A percentile compares a stretch with the other conserved stretches of the same genome.
Conservation (phyloP, 306 rosid genomes). For the Vicia sativa region DNA sequence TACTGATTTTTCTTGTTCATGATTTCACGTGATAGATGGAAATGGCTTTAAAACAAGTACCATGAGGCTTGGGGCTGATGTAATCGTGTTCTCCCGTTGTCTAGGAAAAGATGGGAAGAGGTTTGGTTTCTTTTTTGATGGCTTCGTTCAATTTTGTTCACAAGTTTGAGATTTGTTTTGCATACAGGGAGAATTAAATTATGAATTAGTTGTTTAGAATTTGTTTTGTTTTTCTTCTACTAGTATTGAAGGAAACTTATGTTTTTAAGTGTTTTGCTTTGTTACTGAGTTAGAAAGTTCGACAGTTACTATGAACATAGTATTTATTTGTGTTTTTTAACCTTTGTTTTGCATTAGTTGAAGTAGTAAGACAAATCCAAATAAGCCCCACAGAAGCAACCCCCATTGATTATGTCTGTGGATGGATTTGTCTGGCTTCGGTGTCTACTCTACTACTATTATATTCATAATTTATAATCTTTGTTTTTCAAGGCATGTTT, state of each 20-base stretch:
- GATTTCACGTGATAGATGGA: slow-evolving; percentile 66
- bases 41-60: slow-evolving; percentile 99
- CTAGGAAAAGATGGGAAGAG: slow-evolving; percentile 67
- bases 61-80: slow-evolving; percentile 99
- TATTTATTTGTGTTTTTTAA: not conserved
- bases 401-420: slow-evolving; percentile 14
- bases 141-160: slow-evolving; percentile 30
- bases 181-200: slow-evolving; percentile 15
- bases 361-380: not conserved
- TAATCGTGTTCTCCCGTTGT: slow-evolving; percentile 86
- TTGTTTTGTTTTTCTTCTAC: slow-evolving; percentile 8
- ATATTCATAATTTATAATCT: slow-evolving; percentile 1
- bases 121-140: slow-evolving; percentile 46
- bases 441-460: slow-evolving; percentile 7
- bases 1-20: slow-evolving; percentile 41
- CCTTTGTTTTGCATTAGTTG: not conserved
- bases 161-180: slow-evolving; percentile 28
- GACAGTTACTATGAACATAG: not conserved
- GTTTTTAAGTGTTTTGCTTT: not conserved
- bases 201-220: not conserved
- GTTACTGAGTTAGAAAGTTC: not conserved
- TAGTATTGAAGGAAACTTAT: not conserved
- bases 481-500: slow-evolving; percentile 31
- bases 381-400: not conserved
- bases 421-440: slow-evolving; percentile 22